phyloP scores from a whole-genome alignment of 768 basidiomycete species.

The Termitomyces eurrhizus region DNA sequence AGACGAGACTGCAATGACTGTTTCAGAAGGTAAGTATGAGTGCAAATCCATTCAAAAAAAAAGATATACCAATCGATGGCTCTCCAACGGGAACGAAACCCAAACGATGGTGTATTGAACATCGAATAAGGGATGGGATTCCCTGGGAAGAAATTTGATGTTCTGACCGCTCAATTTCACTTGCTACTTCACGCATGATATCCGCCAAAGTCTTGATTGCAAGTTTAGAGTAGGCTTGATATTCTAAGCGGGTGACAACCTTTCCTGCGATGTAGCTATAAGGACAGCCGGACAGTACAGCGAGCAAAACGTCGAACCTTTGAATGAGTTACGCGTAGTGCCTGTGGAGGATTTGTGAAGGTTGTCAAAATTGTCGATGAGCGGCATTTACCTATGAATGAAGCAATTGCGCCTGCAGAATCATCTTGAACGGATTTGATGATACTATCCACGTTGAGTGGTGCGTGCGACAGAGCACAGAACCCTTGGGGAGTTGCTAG shows the following conservation, averaged over 20 bases:
- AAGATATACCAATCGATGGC: constrained; percentile 56
- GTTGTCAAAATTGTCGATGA: background rate
- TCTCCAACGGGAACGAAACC: constrained; percentile 76
- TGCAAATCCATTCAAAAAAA: background rate
- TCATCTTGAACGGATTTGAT: constrained; percentile 60
- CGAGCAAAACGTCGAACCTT: constrained; percentile 44
- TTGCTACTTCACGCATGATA: constrained; percentile 48
- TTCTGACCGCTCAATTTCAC: constrained; percentile 38
- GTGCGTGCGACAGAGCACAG: constrained; percentile 55
- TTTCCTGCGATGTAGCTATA: constrained; percentile 42
- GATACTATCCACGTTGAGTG: constrained; percentile 55
- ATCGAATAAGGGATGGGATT: constrained; percentile 43
- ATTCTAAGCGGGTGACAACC: constrained; percentile 68
- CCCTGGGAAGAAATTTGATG: constrained; percentile 27
- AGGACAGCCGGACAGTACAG: background rate
- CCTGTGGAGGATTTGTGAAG: constrained; percentile 23
- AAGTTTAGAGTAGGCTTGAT: constrained; percentile 79
- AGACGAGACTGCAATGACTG: constrained; percentile 78
- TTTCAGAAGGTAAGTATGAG: background rate
- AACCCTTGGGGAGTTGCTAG: constrained; percentile 41
- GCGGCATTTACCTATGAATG: constrained; percentile 61
- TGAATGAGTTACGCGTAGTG: constrained; percentile 82
- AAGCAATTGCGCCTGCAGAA: constrained; percentile 64
- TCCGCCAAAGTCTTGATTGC: constrained; percentile 73
- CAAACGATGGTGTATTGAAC: constrained; percentile 71